A percentile compares a stretch with the other conserved stretches of the same genome.
These are phyloP conservation scores for Microsporum canis DNA, from an alignment of 2,329 filamentous ascomycete species.

Conservation along the genomic window DNA sequence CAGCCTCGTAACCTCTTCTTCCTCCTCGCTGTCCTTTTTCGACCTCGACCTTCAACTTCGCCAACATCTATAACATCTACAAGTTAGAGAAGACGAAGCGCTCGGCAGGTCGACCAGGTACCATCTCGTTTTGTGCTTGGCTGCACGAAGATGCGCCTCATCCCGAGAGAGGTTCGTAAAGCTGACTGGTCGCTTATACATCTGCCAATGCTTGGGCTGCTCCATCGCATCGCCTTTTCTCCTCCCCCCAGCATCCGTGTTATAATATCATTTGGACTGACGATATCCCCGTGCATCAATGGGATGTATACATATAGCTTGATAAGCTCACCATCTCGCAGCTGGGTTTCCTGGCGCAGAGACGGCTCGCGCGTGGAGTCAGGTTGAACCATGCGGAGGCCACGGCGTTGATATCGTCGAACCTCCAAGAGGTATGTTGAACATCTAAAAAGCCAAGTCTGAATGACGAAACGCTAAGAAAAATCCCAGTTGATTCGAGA, in stretches of 20 bases:
- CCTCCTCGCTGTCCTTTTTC: neutral
- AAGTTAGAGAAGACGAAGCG: too few species aligned
- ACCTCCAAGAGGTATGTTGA: slow-evolving; percentile 65
- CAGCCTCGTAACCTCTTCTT: too few species aligned
- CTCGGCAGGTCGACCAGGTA: neutral
- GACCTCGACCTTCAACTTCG: neutral
- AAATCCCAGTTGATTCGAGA: slow-evolving; percentile 67
- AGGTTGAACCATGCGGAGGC: slow-evolving; percentile 86
- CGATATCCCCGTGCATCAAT: neutral
- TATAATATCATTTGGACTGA: too few species aligned
- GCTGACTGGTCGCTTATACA: slow-evolving; percentile 29
- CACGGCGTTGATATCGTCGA: slow-evolving; percentile 56
- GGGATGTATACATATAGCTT: slow-evolving; percentile 45
- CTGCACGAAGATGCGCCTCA: slow-evolving; percentile 31
- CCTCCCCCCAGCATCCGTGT: neutral
- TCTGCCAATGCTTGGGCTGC: slow-evolving; percentile 16
- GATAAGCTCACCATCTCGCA: slow-evolving; percentile 94
- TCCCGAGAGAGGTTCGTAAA: slow-evolving; percentile 37
- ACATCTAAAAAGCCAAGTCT: too few species aligned
- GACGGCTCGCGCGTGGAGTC: slow-evolving; percentile 74
- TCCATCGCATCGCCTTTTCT: neutral
- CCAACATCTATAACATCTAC: too few species aligned
- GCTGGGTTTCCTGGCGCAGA: slow-evolving; percentile 75
- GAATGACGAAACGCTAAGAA: neutral
- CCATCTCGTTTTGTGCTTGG: neutral